phyloP scores from a whole-genome alignment of 441 rosid species.

The Pelargonium citronellum region DNA sequence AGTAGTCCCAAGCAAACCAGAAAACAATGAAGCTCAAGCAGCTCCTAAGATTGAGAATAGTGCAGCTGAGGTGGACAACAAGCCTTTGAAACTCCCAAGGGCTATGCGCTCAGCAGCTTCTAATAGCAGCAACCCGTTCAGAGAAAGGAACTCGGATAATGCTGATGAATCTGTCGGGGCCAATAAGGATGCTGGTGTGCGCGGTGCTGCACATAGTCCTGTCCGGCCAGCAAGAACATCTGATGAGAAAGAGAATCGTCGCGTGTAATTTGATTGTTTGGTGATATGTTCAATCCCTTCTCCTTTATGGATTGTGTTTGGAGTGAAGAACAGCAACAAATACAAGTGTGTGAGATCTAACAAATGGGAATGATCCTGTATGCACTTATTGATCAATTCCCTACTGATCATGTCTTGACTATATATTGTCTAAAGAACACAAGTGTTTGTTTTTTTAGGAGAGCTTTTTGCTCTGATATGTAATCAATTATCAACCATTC shows the following conservation, averaged over 20 bases:
- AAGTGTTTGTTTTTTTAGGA: not conserved
- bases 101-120: constrained; percentile 64
- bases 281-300: not conserved
- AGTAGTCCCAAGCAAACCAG: not conserved
- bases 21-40: constrained; percentile 15
- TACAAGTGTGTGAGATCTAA: not conserved
- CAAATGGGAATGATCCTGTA: constrained; percentile 7
- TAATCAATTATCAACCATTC: too few relatives aligned
- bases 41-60: constrained; percentile 31
- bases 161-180: constrained; percentile 26
- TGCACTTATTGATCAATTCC: constrained; percentile 8
- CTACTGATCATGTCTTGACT: not conserved
- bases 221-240: constrained; percentile 40
- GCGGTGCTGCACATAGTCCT: constrained; percentile 36
- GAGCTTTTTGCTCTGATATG: not conserved
- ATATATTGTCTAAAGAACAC: not conserved
- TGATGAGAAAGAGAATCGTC: constrained; percentile 75
- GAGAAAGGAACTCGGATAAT: constrained; percentile 75
- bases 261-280: constrained; percentile 24
- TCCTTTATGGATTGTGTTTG: not conserved
- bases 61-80: constrained; percentile 31
- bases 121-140: constrained; percentile 50
- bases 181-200: constrained; percentile 34
- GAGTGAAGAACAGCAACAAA: not conserved
- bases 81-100: constrained; percentile 67